phyloP scores from a whole-genome alignment of 805 yeast species.

The Candida morakotiae region DNA sequence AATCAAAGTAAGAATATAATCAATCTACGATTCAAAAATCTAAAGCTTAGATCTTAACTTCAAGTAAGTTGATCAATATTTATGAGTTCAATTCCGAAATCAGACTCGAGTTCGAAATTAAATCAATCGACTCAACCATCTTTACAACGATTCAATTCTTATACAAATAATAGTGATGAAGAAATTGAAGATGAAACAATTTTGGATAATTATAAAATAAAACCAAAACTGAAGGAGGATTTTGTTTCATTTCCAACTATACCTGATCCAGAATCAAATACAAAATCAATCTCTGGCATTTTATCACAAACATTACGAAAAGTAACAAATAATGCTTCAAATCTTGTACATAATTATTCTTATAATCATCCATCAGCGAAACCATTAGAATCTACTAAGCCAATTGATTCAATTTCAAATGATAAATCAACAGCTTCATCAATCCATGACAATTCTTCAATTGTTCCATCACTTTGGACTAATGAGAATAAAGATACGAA shows the following conservation, averaged over 20 bases:
- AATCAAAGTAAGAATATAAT: too few species aligned
- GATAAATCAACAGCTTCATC: neutral
- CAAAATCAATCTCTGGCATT: constrained; percentile 30
- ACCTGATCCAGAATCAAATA: constrained; percentile 38
- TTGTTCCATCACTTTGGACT: neutral
- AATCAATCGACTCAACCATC: too few species aligned
- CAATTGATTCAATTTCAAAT: neutral
- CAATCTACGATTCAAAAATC: too few species aligned
- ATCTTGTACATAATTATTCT: constrained; percentile 26
- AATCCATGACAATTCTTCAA: neutral
- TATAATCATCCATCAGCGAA: neutral
- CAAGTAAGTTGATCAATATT: too few species aligned
- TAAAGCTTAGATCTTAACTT: too few species aligned
- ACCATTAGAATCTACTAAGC: neutral
- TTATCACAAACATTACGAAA: constrained; percentile 35
- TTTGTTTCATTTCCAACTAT: constrained; percentile 40
- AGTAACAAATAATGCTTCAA: constrained; percentile 40
- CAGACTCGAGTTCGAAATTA: neutral
- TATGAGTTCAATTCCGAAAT: neutral
- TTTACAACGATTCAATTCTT: constrained; percentile 4
- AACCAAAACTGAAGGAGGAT: constrained; percentile 16
- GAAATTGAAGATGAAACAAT: constrained; percentile 5
- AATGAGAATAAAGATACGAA: neutral
- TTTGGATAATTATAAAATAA: neutral
- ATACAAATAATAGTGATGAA: constrained; percentile 14